These are phyloP conservation scores for Trematosphaeria pertusa DNA, from an alignment of 2,329 filamentous ascomycete species.

Conservation along the genomic window DNA sequence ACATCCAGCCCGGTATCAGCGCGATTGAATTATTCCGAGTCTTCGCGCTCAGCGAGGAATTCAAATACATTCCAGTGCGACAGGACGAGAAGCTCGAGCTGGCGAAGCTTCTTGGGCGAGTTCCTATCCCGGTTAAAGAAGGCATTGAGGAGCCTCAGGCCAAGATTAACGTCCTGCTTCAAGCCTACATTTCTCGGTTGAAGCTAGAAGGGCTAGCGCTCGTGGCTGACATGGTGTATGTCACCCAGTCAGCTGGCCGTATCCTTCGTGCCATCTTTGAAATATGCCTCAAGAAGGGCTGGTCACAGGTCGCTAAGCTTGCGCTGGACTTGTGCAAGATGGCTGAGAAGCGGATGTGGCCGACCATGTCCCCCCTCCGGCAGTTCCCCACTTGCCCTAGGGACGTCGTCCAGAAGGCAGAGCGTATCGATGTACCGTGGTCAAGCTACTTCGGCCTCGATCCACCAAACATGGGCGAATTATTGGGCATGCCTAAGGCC, in stretches of 20 bases:
- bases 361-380: constrained; percentile 93
- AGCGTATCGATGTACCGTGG: constrained; percentile 95
- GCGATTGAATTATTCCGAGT: constrained; percentile 96
- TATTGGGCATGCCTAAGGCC: constrained; percentile 87
- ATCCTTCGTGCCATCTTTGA: constrained; percentile 96
- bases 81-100: constrained; percentile 98
- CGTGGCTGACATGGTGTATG: constrained; percentile 98
- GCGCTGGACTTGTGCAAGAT: constrained; percentile 97
- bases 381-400: constrained; percentile 81
- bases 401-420: constrained; percentile 89
- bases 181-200: constrained; percentile 94
- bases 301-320: constrained; percentile 90
- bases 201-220: constrained; percentile 92
- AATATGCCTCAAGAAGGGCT: constrained; percentile 96
- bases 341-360: constrained; percentile 99
- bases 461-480: constrained; percentile 93
- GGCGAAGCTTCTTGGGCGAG: constrained; percentile 85
- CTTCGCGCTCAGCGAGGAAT: constrained; percentile 94
- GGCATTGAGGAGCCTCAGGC: constrained; percentile 95
- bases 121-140: constrained; percentile 97
- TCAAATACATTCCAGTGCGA: constrained; percentile 97
- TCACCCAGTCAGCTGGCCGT: constrained; percentile 96
- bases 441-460: constrained; percentile 94
- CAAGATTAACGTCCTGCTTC: constrained; percentile 96
- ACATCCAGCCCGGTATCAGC: constrained; percentile 90